Base-by-base conservation (phyloP, 148 eudicot genomes). In the Heliamphora exappendiculata region DNA sequence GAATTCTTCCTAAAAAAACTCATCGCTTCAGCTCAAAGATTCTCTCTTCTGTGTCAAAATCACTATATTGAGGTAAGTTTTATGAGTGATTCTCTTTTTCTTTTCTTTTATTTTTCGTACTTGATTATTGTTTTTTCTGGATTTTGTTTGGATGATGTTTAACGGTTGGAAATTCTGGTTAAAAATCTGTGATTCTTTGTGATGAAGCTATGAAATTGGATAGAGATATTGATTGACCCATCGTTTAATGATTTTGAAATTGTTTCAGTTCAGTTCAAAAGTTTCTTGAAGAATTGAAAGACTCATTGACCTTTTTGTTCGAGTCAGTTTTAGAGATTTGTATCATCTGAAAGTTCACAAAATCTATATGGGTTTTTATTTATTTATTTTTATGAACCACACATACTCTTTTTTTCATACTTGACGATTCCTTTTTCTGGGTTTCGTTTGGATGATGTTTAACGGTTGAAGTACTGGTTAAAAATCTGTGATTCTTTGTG, bases 31-130 rank as follows among this genome's bases (percentile, higher is more conserved):
- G 74, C 29, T 44, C n/a, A 0, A 9, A 8, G 12, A 8, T 7
- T 0, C 45, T 24, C 53, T 42, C 72, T 49, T 29, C 39, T 59
- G 60, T 63, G 24, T 75, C 54, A 65, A 64, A 45, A n/a, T n/a
- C 47, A 10, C 36, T 17, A 17, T 29, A 47, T 42, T 11, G 24
- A 75, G 78, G 78, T 75, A 75, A 33, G 47, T 22, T 49, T 74
- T 74, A n/a, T n/a, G n/a, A n/a, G n/a, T n/a, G n/a, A n/a, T n/a
- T n/a, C n/a, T n/a, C n/a, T n/a, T n/a, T n/a, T n/a, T n/a, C n/a
- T n/a, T n/a, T n/a, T n/a, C 10, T 44, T 7, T 45, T 22, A n/a
- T 63, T 26, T 75, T 75, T 42, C 4, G 0, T 42, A 16, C 22
- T 58, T 24, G 50, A 12, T 11, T 4, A 42, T 20, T 59, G 0